phyloP scores from a whole-genome alignment of 2,329 filamentous ascomycete species.

The Penicillium rolfsii region DNA sequence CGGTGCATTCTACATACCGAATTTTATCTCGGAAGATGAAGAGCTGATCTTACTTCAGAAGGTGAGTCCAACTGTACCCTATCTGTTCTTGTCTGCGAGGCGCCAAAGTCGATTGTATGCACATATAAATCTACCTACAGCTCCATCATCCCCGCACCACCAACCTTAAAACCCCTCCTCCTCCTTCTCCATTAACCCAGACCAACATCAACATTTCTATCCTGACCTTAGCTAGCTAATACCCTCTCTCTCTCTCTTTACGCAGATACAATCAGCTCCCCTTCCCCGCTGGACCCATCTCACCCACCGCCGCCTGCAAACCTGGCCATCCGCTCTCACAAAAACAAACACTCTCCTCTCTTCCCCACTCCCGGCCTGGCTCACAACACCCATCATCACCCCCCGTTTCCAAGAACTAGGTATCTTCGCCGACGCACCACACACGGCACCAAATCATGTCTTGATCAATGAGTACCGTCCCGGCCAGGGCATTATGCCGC shows the following conservation, averaged over 20 bases:
- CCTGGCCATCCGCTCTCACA: slow-evolving; percentile 82
- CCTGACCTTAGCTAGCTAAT: background rate
- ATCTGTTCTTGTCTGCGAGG: background rate
- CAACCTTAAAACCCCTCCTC: background rate
- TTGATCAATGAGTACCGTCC: slow-evolving; percentile 89
- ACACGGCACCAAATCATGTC: slow-evolving; percentile 81
- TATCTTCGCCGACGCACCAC: slow-evolving; percentile 68
- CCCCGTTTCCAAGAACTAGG: slow-evolving; percentile 55
- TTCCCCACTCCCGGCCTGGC: slow-evolving; percentile 71
- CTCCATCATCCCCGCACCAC: background rate
- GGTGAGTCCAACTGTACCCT: slow-evolving; percentile 38
- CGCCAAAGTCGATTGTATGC: background rate
- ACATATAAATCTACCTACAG: background rate
- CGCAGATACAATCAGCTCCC: slow-evolving; percentile 59
- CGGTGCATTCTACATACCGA: slow-evolving; percentile 77
- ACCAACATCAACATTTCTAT: background rate
- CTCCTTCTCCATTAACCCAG: background rate
- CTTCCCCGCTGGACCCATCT: slow-evolving; percentile 84
- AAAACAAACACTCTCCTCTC: slow-evolving; percentile 74
- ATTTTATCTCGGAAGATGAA: slow-evolving; percentile 79
- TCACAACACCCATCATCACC: slow-evolving; percentile 67
- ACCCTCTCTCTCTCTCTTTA: background rate
- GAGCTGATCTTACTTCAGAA: slow-evolving; percentile 72
- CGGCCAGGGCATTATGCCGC: slow-evolving; percentile 93
- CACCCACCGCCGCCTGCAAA: slow-evolving; percentile 85